Conservation (phyloP, 495 filamentous ascomycete species). For the Pyrenula aspistea region DNA sequence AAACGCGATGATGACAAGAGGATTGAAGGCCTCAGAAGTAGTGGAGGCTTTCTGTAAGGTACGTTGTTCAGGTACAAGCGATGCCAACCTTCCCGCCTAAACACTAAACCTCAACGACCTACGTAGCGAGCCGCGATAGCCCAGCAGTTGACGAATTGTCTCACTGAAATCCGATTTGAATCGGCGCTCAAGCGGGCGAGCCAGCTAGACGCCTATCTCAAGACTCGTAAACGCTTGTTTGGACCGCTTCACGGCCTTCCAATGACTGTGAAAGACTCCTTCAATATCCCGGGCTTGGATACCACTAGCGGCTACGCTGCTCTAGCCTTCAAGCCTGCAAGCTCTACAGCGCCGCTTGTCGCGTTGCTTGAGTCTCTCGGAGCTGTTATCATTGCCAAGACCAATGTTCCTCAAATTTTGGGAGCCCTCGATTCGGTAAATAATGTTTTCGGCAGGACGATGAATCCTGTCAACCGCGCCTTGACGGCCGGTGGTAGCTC, state of each 20-base stretch:
- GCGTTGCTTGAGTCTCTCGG: constrained; percentile 33
- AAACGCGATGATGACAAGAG: constrained; percentile 28
- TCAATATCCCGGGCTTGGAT: constrained; percentile 47
- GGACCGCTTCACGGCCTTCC: constrained; percentile 61
- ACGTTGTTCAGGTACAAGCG: constrained; percentile 17
- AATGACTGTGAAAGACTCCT: constrained; percentile 53
- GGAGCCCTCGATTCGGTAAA: constrained; percentile 35
- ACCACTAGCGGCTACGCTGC: constrained; percentile 46
- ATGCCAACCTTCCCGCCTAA: too few relatives aligned
- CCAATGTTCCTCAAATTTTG: constrained; percentile 48
- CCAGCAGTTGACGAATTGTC: constrained; percentile 51
- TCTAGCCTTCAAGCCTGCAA: constrained; percentile 36
- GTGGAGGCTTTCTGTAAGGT: constrained; percentile 50
- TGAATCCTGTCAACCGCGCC: constrained; percentile 49
- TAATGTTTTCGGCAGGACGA: constrained; percentile 52
- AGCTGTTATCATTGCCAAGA: constrained; percentile 54
- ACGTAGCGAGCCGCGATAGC: constrained; percentile 38
- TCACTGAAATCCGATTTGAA: constrained; percentile 56
- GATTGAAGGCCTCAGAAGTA: constrained; percentile 41
- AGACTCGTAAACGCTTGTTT: constrained; percentile 30
- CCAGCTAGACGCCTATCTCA: constrained; percentile 42
- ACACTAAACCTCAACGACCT: too few relatives aligned
- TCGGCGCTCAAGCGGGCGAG: constrained; percentile 45
- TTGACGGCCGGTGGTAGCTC: constrained; percentile 49
- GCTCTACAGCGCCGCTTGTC: constrained; percentile 31